Conservation (phyloP, 768 basidiomycete genomes). For the Lenzites betulinus region DNA sequence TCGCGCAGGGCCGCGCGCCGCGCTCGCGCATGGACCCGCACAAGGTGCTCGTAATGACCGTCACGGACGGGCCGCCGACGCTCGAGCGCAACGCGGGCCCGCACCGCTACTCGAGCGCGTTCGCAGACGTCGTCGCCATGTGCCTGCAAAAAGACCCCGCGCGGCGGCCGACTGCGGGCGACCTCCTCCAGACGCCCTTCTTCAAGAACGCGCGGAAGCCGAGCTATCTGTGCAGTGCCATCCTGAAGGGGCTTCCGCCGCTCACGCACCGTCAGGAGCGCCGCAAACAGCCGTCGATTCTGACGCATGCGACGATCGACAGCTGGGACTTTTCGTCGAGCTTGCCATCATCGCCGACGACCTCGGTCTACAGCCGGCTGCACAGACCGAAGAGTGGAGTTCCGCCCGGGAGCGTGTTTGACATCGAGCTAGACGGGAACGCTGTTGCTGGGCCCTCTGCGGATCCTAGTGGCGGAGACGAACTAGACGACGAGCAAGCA, state of each 20-base stretch:
- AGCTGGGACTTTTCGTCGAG: slow-evolving; percentile 80
- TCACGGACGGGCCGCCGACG: slow-evolving; percentile 76
- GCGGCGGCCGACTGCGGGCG: slow-evolving; percentile 73
- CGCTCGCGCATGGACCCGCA: slow-evolving; percentile 74
- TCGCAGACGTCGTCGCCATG: slow-evolving; percentile 80
- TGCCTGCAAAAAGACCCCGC: slow-evolving; percentile 87
- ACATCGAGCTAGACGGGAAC: slow-evolving; percentile 40
- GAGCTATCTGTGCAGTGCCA: slow-evolving; percentile 71
- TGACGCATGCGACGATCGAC: slow-evolving; percentile 56
- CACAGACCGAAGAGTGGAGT: slow-evolving; percentile 17
- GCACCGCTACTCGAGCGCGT: slow-evolving; percentile 75
- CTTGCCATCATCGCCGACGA: slow-evolving; percentile 32
- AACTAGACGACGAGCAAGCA: slow-evolving; percentile 6
- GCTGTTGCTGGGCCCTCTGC: slow-evolving; percentile 8
- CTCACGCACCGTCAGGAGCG: slow-evolving; percentile 75
- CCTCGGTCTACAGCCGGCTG: slow-evolving; percentile 25
- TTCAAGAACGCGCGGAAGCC: slow-evolving; percentile 82
- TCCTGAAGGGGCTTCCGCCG: slow-evolving; percentile 76
- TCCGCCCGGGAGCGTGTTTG: slow-evolving; percentile 36
- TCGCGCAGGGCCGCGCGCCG: slow-evolving; percentile 88
- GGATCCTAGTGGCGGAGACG: not conserved
- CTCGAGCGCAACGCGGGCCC: slow-evolving; percentile 72
- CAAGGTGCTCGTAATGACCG: slow-evolving; percentile 73
- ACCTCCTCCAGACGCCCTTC: slow-evolving; percentile 77
- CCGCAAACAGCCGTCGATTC: slow-evolving; percentile 41